Evolutionary conservation across 139 green algal species (phyloP), one percentile per base, ranked within the genome.

Genomic region (Chlamydomonas incerta): DNA sequence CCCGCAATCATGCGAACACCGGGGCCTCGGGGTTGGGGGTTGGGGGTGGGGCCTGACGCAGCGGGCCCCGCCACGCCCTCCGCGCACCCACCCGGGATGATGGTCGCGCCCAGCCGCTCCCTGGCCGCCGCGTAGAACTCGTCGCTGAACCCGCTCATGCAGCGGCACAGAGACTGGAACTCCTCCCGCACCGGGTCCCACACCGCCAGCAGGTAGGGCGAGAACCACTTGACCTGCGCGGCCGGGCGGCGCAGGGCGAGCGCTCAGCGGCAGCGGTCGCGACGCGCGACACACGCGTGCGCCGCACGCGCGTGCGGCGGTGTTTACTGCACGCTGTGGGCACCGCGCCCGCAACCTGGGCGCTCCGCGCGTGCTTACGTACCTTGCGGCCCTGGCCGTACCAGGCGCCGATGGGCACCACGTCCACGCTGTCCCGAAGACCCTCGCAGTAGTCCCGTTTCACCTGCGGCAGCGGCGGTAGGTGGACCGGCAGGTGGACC

Each of bases 121-220:
- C 86, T 95, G 0, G 92, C 91, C 18, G 90, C 91, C 3, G n/a
- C 63, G 79, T 98, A 98, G 91, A 98, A 98, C 31, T 85, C 90
- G 77, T 99, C 97, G 5, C 85, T 92, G 91, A 99, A 99, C 41
- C 97, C 97, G 26, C 84, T 95, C 94, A 99, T 99, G 80, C 87
- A 93, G 66, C 96, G 92, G 29, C 74, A 88, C 68, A 82, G 57
- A 58, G 69, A 90, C 90, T 98, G 94, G 58, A 94, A 95, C 84
- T 93, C 76, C 86, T 97, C 94, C 5, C 63, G 47, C 10, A 91
- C 93, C 0, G 93, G 90, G 85, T 99, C 95, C 29, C 89, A 98
- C 57, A 92, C 91, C 2, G 96, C 97, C 77, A 99, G 52, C 63
- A 99, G 92, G 89, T 97, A 98, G 66, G 97, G 97, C 35, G 85